Conservation (phyloP, 192 early-diverging fungal genomes). For the Irineochytrium annulatum region DNA sequence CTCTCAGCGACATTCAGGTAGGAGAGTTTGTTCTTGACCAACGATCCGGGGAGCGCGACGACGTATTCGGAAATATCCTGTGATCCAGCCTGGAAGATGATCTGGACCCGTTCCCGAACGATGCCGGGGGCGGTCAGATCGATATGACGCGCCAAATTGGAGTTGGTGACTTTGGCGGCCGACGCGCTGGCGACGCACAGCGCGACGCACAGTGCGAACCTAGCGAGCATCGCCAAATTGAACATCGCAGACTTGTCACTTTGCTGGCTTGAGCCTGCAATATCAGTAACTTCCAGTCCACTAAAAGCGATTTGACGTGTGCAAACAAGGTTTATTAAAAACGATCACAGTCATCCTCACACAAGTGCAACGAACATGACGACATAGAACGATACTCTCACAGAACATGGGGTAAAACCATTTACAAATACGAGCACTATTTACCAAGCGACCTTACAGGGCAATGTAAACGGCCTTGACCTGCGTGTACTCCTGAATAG, state of each 20-base stretch:
- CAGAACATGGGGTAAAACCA: neutral
- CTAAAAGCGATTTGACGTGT: no score
- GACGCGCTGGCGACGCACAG: no score
- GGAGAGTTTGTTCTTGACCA: constrained; percentile 20
- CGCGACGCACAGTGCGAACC: no score
- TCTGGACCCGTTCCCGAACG: constrained; percentile 43
- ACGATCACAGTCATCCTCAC: no score
- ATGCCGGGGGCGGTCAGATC: constrained; percentile 52
- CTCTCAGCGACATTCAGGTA: constrained; percentile 37
- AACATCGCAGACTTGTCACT: no score
- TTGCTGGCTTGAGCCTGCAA: no score
- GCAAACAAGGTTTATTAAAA: no score
- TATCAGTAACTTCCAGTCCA: no score
- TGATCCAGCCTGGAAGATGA: constrained; percentile 40
- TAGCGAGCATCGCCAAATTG: no score
- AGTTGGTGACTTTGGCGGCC: constrained; percentile 31
- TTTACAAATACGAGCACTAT: neutral
- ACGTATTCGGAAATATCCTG: constrained; percentile 28
- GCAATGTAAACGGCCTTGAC: constrained; percentile 29
- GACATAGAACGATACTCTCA: neutral
- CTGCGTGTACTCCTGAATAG: constrained; percentile 65
- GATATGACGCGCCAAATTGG: constrained; percentile 58
- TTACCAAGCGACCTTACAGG: no score
- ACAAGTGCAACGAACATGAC: neutral
- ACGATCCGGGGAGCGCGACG: constrained; percentile 14